Base-by-base conservation (phyloP, 2,329 filamentous ascomycete genomes). In the Monilinia fructicola region DNA sequence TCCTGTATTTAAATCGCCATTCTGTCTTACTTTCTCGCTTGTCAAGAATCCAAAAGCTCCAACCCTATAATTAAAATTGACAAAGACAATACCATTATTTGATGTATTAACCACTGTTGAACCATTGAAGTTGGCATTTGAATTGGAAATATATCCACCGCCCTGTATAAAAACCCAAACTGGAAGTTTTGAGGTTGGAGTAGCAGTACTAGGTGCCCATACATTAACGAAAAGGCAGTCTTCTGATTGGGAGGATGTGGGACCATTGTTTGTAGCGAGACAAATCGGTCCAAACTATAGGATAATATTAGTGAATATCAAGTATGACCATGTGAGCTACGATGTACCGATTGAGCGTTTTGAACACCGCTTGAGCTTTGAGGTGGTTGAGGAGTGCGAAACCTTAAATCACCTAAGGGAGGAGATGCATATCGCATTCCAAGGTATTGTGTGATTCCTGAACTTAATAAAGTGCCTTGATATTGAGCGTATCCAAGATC, bases 341-440 rank as follows among this genome's bases (percentile, higher is more conserved):
- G 11, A 35, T 14, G 26, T 67, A 64, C 65, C 40, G 38, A 31
- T 48, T 63, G 53, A 16, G 59, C 65, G 7, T 21, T 31, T n/a
- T 64, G 65, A 14, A 53, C 11, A 23, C 18, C 23, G 44, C 9
- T 56, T 11, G 35, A 56, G 14, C 18, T 52, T 54, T 50, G 65
- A 10, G 65, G 65, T 10, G 58, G 52, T 18, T 42, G 31, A 6
- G 65, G 65, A 26, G 65, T 84, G 56, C 82, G 80, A 74, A 92
- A 93, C n/a, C 91, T 83, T 66, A 90, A 74, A 4, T 83, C 71
- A 3, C 87, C 88, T 5, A 89, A 67, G 0, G 90, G 90, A 11
- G 90, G 81, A 6, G 88, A 86, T 1, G 90, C 90, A 78, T 86
- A 93, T 38, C 89, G 85, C 71, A 93, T 85, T 2, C 90, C 90